Conservation (phyloP, 805 yeast genomes). For the Candida koratica region DNA sequence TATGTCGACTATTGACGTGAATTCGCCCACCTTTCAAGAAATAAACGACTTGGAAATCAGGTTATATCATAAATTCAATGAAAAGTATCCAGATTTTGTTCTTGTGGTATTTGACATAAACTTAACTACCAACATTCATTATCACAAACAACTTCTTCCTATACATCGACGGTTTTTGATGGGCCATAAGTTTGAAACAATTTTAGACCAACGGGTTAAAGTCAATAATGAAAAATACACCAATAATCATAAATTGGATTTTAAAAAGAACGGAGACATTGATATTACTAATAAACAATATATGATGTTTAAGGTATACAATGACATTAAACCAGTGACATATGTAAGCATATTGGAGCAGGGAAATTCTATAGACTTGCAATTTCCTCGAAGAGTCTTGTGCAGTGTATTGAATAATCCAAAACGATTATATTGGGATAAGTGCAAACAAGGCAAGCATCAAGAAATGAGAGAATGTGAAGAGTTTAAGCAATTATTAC, state of each 20-base stretch:
- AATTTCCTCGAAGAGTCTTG: constrained; percentile 77
- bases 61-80: constrained; percentile 46
- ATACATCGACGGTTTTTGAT: constrained; percentile 43
- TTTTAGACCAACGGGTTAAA: constrained; percentile 40
- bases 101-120: constrained; percentile 70
- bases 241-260: constrained; percentile 42
- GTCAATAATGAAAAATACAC: constrained; percentile 47
- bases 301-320: constrained; percentile 30
- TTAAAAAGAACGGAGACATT: constrained; percentile 25
- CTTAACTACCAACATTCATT: constrained; percentile 62
- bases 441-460: constrained; percentile 60
- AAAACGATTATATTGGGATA: constrained; percentile 70
- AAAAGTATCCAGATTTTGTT: constrained; percentile 36
- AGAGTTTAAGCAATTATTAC: constrained; percentile 53
- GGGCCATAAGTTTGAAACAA: constrained; percentile 38
- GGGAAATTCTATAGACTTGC: constrained; percentile 57
- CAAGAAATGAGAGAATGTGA: constrained; percentile 65
- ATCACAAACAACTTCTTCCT: constrained; percentile 75
- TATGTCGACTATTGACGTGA: constrained; percentile 34
- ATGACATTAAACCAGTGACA: constrained; percentile 17
- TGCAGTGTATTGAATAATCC: constrained; percentile 61
- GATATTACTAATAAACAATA: constrained; percentile 30
- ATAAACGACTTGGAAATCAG: constrained; percentile 44
- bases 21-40: constrained; percentile 39
- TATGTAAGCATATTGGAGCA: constrained; percentile 23